phyloP scores from a whole-genome alignment of 768 basidiomycete genomes.

The Mycena maculata region DNA sequence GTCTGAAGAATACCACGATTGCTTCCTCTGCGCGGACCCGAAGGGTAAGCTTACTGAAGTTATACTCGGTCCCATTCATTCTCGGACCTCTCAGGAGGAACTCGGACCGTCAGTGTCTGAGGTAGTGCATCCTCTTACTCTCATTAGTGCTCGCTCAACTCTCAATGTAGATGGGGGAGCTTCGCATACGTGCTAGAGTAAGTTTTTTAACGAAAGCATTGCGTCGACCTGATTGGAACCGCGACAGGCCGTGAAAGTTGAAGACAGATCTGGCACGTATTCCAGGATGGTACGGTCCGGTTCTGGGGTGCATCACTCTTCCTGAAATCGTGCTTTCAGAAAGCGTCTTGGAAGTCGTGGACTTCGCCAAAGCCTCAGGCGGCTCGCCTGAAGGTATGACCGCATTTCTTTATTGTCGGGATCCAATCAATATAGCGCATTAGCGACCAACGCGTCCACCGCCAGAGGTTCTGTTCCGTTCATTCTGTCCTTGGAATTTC shows the following conservation, averaged over 20 bases:
- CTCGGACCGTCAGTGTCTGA: constrained; percentile 19
- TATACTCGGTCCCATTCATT: background rate
- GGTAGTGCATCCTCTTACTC: background rate
- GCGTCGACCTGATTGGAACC: background rate
- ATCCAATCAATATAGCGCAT: background rate
- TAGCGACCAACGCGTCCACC: constrained; percentile 6
- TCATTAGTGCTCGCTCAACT: background rate
- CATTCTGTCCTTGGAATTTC: background rate
- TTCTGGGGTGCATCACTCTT: background rate
- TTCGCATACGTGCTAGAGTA: background rate
- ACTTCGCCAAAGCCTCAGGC: background rate
- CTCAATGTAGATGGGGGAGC: constrained; percentile 20
- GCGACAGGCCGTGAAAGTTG: background rate
- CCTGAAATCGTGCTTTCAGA: background rate
- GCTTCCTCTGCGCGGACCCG: background rate
- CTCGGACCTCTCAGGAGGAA: constrained; percentile 3
- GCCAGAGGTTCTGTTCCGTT: background rate
- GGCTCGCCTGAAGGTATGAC: constrained; percentile 13
- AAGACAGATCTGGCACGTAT: constrained; percentile 12
- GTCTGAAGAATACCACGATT: background rate
- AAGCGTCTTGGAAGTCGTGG: constrained; percentile 27
- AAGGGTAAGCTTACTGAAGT: background rate
- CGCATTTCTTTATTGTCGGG: background rate
- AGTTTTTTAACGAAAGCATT: background rate
- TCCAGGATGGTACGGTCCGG: constrained; percentile 12